These are phyloP conservation scores for Microdochium trichocladiopsis DNA, from an alignment of 2,329 filamentous ascomycete species.

Conservation along the genomic window DNA sequence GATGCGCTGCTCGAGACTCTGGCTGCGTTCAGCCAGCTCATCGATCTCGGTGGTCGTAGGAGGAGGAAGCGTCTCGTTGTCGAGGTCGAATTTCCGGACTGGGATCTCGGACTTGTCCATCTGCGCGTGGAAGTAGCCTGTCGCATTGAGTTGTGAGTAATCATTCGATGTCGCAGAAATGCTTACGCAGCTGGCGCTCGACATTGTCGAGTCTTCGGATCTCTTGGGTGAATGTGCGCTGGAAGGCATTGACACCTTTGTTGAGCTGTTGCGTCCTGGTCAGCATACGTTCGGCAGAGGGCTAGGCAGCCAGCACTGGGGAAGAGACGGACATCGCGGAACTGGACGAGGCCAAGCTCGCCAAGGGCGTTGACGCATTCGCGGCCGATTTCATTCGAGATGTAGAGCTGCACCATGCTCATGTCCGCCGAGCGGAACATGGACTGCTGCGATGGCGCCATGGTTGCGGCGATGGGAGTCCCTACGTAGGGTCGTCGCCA, in stretches of 20 bases:
- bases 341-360: conserved; percentile 93
- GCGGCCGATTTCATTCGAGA: conserved; percentile 96
- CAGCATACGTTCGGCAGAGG: conserved; percentile 7
- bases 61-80: conserved; percentile 76
- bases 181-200: conserved; percentile 89
- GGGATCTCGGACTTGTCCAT: conserved; percentile 89
- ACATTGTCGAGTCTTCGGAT: conserved; percentile 97
- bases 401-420: conserved; percentile 99
- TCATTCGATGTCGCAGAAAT: conserved; percentile 5
- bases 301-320: conserved; percentile 8
- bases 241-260: conserved; percentile 86
- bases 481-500: conserved; percentile 6
- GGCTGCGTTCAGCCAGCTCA: conserved; percentile 85
- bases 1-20: conserved; percentile 86
- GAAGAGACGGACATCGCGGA: conserved; percentile 72
- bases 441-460: conserved; percentile 72
- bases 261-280: conserved; percentile 60
- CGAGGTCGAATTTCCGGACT: conserved; percentile 86
- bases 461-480: conserved; percentile 23
- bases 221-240: conserved; percentile 95
- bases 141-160: conserved; percentile 16
- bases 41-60: conserved; percentile 94
- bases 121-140: conserved; percentile 89
- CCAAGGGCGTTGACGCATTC: conserved; percentile 95
- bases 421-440: conserved; percentile 99